Conservation (phyloP, 2,329 filamentous ascomycete genomes). For the Pseudomassariella vexata region DNA sequence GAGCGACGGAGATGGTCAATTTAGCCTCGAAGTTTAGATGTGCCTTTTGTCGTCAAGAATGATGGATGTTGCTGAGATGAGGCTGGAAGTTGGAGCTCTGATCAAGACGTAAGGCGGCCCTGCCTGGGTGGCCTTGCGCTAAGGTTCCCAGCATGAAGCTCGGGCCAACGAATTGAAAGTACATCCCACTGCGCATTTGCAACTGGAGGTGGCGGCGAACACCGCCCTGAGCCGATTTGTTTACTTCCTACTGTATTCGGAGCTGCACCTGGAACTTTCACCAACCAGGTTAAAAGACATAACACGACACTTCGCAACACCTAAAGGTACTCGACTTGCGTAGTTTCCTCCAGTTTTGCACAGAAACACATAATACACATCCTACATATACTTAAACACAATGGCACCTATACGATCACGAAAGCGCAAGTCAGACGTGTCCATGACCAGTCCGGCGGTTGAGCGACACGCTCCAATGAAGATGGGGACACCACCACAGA, state of each 20-base stretch:
- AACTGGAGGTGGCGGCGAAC: too few relatives aligned
- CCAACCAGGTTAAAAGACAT: background rate
- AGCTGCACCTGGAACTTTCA: constrained; percentile 6
- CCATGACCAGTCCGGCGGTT: constrained; percentile 19
- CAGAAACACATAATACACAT: too few relatives aligned
- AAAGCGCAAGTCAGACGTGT: constrained; percentile 39
- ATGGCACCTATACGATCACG: constrained; percentile 43
- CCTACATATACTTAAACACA: too few relatives aligned
- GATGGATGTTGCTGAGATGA: too few relatives aligned
- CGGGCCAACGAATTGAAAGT: too few relatives aligned
- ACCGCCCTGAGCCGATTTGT: constrained; percentile 26
- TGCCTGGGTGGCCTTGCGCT: too few relatives aligned
- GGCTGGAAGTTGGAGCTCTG: constrained; percentile 11
- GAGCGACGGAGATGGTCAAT: constrained; percentile 1
- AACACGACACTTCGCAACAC: constrained; percentile 5
- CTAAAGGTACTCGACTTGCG: too few relatives aligned
- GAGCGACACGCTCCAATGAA: constrained; percentile 25
- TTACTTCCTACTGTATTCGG: constrained; percentile 26
- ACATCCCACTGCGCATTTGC: too few relatives aligned
- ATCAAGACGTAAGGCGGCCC: constrained; percentile 8
- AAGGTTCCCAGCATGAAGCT: too few relatives aligned
- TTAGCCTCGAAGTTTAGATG: too few relatives aligned
- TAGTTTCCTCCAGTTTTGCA: too few relatives aligned
- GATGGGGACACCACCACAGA: constrained; percentile 33
- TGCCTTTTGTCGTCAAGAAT: too few relatives aligned